Conservation (phyloP, 257 asterid genomes). For the Fraxinus quadrangulata region DNA sequence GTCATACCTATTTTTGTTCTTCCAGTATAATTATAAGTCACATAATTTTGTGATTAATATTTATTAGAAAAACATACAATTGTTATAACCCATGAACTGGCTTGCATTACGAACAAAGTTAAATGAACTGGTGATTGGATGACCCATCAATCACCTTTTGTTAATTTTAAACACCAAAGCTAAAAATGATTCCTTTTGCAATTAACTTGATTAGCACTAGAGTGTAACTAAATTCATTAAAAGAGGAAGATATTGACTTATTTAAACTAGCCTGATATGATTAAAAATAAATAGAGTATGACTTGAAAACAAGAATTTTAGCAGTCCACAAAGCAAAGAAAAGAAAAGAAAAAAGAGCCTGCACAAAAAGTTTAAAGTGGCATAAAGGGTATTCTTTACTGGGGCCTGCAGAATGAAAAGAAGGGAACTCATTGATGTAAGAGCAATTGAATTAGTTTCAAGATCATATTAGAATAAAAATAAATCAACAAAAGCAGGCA, state of each 20-base stretch:
- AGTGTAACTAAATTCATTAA: not conserved
- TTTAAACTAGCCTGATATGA: not conserved
- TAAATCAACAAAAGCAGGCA: constrained; percentile 2
- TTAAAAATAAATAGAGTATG: not conserved
- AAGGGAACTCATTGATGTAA: not conserved
- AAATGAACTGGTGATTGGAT: not conserved
- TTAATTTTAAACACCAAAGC: not conserved
- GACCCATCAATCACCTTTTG: not conserved
- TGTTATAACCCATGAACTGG: not conserved
- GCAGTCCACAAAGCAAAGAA: not conserved
- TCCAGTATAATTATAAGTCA: not conserved
- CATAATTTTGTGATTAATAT: not conserved
- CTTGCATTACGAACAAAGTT: not conserved
- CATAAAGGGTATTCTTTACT: not conserved
- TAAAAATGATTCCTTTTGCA: not conserved
- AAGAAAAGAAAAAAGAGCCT: not conserved
- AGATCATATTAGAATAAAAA: not conserved
- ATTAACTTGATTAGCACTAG: not conserved
- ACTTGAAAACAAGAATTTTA: not conserved
- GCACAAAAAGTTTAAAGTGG: not conserved
- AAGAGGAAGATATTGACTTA: not conserved
- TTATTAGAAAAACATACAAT: not conserved
- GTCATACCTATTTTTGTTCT: not conserved
- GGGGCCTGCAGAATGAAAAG: not conserved
- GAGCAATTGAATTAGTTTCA: not conserved